Conservation (phyloP, 768 basidiomycete species). For the Boletus sp. region DNA sequence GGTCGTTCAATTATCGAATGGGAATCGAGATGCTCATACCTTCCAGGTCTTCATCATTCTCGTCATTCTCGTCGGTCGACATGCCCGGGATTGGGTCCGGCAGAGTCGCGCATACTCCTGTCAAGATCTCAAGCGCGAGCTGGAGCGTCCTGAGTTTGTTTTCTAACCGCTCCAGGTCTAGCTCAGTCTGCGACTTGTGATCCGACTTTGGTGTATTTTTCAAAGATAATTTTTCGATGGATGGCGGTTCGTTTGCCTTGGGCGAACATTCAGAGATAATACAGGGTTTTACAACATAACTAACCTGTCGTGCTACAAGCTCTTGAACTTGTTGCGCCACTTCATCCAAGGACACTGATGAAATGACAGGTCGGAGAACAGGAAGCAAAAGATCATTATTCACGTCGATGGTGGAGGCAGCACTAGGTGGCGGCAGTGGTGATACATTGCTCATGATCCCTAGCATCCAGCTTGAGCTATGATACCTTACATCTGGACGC, state of each 20-base stretch:
- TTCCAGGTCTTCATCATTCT: neutral
- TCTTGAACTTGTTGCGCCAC: slow-evolving; percentile 48
- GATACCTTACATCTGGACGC: neutral
- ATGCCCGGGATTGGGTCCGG: neutral
- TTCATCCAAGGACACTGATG: slow-evolving; percentile 55
- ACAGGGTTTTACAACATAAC: slow-evolving; percentile 3
- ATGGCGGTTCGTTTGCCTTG: slow-evolving; percentile 47
- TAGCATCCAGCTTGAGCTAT: slow-evolving; percentile 25
- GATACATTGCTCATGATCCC: slow-evolving; percentile 77
- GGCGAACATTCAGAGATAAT: neutral
- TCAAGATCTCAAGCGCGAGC: slow-evolving; percentile 85
- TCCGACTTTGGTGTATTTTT: slow-evolving; percentile 74
- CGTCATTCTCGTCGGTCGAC: neutral
- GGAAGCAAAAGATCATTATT: slow-evolving; percentile 74
- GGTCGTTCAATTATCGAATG: neutral
- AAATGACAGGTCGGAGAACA: slow-evolving; percentile 63
- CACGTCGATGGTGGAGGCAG: slow-evolving; percentile 60
- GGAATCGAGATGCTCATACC: neutral
- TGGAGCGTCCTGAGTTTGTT: slow-evolving; percentile 68
- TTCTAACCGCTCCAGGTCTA: slow-evolving; percentile 75
- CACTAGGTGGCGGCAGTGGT: slow-evolving; percentile 69
- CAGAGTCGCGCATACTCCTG: slow-evolving; percentile 75
- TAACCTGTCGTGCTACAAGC: slow-evolving; percentile 52
- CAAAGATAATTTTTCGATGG: slow-evolving; percentile 55
- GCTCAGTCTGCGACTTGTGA: slow-evolving; percentile 65